These are phyloP conservation scores for Oxytropis ochrocephala DNA, from an alignment of 306 rosid genomes.

Conservation along the genomic window DNA sequence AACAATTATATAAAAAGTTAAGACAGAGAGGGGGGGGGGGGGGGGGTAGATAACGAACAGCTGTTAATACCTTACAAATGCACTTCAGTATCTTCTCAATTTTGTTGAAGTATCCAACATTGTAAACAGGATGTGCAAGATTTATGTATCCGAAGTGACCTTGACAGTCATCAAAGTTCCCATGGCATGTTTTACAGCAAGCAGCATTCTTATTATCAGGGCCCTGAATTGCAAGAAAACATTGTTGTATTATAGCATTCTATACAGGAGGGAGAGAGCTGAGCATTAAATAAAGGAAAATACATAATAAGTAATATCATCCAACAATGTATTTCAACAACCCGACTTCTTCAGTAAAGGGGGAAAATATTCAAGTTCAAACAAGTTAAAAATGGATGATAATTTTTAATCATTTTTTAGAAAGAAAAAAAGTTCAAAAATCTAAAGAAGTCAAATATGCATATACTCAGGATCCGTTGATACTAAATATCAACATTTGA, in stretches of 20 bases:
- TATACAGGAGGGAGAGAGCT: background rate
- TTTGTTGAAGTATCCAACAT: slow-evolving; percentile 53
- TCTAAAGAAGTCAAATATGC: background rate
- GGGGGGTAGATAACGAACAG: background rate
- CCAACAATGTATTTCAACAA: background rate
- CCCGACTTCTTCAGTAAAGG: background rate
- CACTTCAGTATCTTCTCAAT: slow-evolving; percentile 71
- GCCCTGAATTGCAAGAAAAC: slow-evolving; percentile 45
- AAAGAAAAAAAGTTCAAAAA: background rate
- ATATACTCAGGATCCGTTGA: background rate
- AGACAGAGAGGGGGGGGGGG: background rate
- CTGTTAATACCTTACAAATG: slow-evolving; percentile 70
- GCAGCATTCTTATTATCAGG: slow-evolving; percentile 49
- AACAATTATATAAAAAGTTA: background rate
- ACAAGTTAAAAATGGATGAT: background rate
- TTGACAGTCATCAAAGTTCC: slow-evolving; percentile 47
- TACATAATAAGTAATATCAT: background rate
- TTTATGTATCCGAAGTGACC: slow-evolving; percentile 78
- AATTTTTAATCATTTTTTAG: background rate
- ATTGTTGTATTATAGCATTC: background rate
- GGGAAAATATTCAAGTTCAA: background rate
- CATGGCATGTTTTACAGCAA: slow-evolving; percentile 86
- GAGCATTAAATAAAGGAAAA: background rate
- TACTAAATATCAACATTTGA: background rate
- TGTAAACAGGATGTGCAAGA: slow-evolving; percentile 71